Evolutionary conservation across 345 rosid genomes (phyloP), one percentile per base, ranked within the genome.

Genomic region (Erucastrum elatum): DNA sequence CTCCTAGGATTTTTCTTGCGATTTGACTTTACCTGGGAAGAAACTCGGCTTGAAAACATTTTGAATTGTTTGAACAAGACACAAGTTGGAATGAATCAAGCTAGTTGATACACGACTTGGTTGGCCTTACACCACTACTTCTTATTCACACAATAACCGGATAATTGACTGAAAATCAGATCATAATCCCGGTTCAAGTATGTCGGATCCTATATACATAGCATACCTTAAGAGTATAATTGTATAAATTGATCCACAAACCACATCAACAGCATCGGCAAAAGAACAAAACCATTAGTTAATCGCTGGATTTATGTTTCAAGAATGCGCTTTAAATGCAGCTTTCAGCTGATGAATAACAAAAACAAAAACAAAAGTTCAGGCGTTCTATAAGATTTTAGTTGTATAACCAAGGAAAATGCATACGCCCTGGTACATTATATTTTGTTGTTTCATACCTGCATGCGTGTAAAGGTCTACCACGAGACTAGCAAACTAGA

Each of bases 31-130:
- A 46, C 46, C 15, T 61, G 21, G 5, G 16, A 71, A 55, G 12
- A 71, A 71, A 56, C 51, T 65, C 66, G 61, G 68, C 72, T 39
- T 53, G 2, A 70, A 70, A 39, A 39, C 13, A 39, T 39, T 39
- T 39, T 39, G 46, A 39, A n/a, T n/a, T 39, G 10, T 70, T 33
- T 71, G 35, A 71, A 39, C 53, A 77, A 63, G 8, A 7, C 2
- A 10, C 33, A 70, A 6, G 5, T 51, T 70, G 75, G 68, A 71
- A 78, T 41, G 21, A 71, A 78, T 58, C 72, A 78, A 78, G 71
- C 30, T 30, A 12, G 39, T 55, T 39, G 13, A 39, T 16, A 53
- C 63, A 37, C 17, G 66, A 64, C 70, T 76, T 39, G 64, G 70
- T 76, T 61, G 13, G 35, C 74, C 68, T 37, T 30, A 51, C 67